Conservation (phyloP, 192 early-diverging fungal species). For the Backusella liffmaniae region DNA sequence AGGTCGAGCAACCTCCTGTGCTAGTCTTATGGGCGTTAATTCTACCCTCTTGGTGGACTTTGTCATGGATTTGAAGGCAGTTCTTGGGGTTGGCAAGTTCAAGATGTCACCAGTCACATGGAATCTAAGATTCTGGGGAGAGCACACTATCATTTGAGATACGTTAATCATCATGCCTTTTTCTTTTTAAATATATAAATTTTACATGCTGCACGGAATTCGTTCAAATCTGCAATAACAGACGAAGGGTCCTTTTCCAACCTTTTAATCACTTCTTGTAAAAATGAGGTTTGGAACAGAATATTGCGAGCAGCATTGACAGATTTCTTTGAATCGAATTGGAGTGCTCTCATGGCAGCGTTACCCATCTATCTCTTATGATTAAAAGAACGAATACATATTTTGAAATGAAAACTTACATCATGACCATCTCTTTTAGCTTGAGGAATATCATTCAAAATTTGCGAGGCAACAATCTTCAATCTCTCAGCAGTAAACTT, state of each 20-base stretch:
- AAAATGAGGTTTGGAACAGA: conserved; percentile 47
- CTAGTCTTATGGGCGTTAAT: conserved; percentile 17
- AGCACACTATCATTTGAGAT: conserved; percentile 33
- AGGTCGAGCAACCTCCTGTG: conserved; percentile 22
- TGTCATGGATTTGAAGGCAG: conserved; percentile 27
- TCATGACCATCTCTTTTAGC: conserved; percentile 55
- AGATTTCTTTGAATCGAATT: conserved; percentile 46
- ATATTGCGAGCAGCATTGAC: conserved; percentile 43
- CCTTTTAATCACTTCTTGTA: conserved; percentile 45
- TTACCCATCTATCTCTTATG: conserved; percentile 40
- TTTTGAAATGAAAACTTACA: conserved; percentile 27
- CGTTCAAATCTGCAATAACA: conserved; percentile 43
- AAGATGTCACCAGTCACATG: conserved; percentile 57
- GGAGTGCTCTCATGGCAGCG: conserved; percentile 38
- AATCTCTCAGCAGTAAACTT: conserved; percentile 54
- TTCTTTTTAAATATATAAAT: no score
- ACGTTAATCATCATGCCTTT: background rate
- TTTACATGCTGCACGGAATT: conserved; percentile 50
- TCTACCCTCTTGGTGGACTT: background rate
- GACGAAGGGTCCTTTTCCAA: conserved; percentile 43
- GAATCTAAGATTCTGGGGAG: conserved; percentile 49
- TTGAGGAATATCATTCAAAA: conserved; percentile 55
- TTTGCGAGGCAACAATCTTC: conserved; percentile 52
- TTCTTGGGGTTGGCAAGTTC: conserved; percentile 44
- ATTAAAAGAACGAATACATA: no score